phyloP scores from a whole-genome alignment of 495 filamentous ascomycete species.

The Penicillium antarcticum region DNA sequence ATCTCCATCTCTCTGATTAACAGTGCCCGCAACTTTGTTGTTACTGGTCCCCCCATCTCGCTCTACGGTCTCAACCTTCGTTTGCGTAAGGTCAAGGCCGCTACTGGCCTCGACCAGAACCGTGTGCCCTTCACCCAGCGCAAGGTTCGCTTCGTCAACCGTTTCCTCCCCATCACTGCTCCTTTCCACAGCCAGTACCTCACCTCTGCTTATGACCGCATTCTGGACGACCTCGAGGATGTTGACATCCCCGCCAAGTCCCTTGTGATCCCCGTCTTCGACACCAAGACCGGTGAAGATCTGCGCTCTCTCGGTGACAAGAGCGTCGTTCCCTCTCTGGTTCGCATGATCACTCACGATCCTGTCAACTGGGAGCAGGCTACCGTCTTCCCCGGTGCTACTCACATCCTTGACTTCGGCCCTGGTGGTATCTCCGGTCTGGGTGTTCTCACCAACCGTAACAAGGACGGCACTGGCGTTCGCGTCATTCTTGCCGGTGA shows the following conservation, averaged over 20 bases:
- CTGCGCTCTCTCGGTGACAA: constrained; percentile 60
- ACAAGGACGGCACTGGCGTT: constrained; percentile 96
- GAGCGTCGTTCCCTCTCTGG: constrained; percentile 73
- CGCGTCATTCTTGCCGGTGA: constrained; percentile 90
- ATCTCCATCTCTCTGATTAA: constrained; percentile 95
- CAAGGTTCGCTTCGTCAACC: constrained; percentile 93
- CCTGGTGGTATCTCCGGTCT: constrained; percentile 95
- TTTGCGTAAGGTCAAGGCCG: constrained; percentile 92
- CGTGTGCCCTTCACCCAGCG: constrained; percentile 90
- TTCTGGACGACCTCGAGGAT: constrained; percentile 82
- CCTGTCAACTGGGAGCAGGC: constrained; percentile 93
- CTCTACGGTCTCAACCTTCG: constrained; percentile 93
- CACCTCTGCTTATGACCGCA: constrained; percentile 68
- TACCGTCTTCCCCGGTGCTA: constrained; percentile 81
- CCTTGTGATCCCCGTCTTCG: constrained; percentile 77
- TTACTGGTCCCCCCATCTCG: constrained; percentile 92
- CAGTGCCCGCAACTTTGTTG: constrained; percentile 93
- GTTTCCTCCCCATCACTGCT: constrained; percentile 95
- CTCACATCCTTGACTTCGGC: constrained; percentile 94
- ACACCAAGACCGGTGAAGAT: constrained; percentile 84
- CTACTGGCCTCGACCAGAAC: constrained; percentile 94
- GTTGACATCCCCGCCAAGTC: constrained; percentile 64
- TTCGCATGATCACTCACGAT: constrained; percentile 91
- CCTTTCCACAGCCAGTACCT: constrained; percentile 98
- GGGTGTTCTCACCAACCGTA: constrained; percentile 94